These are phyloP conservation scores for Phellopilus nigrolimitatus DNA, from an alignment of 1,284 basidiomycete species.

Conservation along the genomic window DNA sequence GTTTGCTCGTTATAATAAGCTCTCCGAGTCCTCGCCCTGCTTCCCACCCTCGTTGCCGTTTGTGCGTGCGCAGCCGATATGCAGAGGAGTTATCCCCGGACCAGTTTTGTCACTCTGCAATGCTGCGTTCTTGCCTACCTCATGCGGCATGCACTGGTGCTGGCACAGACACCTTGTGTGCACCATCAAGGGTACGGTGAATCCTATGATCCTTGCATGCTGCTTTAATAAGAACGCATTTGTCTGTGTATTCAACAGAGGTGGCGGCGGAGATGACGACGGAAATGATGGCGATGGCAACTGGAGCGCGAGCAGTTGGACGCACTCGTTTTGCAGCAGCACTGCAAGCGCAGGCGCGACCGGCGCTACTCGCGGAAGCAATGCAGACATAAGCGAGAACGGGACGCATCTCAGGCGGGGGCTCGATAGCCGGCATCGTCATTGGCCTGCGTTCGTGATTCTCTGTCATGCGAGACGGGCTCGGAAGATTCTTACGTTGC, in stretches of 20 bases:
- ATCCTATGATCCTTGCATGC: background rate
- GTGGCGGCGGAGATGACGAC: conserved; percentile 1
- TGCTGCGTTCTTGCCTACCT: no score
- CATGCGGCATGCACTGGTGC: no score
- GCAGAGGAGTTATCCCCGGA: no score
- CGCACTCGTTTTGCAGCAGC: background rate
- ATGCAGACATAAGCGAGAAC: background rate
- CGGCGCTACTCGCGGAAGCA: background rate
- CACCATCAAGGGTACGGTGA: no score
- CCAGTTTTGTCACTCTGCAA: no score
- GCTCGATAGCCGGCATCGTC: conserved; percentile 16
- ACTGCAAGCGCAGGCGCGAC: background rate
- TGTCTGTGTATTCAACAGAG: background rate
- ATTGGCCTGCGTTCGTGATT: conserved; percentile 13
- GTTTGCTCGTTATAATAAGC: no score
- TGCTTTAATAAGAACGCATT: no score
- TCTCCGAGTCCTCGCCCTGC: no score
- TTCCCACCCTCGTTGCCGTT: no score
- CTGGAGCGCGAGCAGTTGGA: background rate
- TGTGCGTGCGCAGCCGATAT: no score
- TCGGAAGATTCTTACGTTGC: background rate
- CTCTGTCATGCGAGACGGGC: background rate
- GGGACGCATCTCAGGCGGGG: conserved; percentile 6
- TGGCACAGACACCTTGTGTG: no score
- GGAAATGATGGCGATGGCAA: background rate